Percentiles rank a stretch among this genome's conserved stretches.
phyloP scores from a whole-genome alignment of 495 filamentous ascomycete species.

The Penicillium canariense region DNA sequence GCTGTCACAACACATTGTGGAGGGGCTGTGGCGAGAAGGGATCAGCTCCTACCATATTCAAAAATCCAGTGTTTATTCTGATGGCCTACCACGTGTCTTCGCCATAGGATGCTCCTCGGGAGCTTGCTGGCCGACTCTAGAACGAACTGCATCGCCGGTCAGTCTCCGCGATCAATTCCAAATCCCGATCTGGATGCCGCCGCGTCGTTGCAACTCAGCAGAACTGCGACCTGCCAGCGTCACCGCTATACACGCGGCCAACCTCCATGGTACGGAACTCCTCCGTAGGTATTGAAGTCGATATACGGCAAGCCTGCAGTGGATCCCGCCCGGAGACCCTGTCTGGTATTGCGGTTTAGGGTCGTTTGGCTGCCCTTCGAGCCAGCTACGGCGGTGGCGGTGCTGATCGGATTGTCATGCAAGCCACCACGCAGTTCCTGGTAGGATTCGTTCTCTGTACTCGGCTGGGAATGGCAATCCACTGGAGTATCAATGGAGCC shows the following conservation, averaged over 20 bases:
- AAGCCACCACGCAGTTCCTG: slow-evolving; percentile 11
- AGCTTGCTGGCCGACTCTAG: not conserved
- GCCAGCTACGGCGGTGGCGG: not conserved
- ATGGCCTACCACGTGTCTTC: no score
- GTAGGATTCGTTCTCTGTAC: slow-evolving; percentile 13
- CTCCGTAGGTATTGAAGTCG: no score
- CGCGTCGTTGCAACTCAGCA: not conserved
- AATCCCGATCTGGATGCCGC: not conserved
- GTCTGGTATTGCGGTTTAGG: not conserved
- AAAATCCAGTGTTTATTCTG: no score
- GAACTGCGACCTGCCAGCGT: not conserved
- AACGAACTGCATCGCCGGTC: not conserved
- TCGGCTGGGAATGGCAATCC: slow-evolving; percentile 1
- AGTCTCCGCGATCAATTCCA: not conserved
- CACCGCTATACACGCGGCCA: not conserved
- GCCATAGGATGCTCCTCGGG: no score
- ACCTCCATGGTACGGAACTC: no score
- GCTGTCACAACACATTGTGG: no score
- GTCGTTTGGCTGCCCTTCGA: not conserved
- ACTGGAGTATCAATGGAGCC: not conserved
- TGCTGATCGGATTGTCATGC: slow-evolving; percentile 10
- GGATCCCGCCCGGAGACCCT: no score
- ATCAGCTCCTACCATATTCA: no score
- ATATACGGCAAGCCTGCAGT: no score
- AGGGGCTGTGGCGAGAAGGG: no score